Evolutionary conservation across 805 yeast species (phyloP).

Genomic region (Cyberlindnera petersonii): DNA sequence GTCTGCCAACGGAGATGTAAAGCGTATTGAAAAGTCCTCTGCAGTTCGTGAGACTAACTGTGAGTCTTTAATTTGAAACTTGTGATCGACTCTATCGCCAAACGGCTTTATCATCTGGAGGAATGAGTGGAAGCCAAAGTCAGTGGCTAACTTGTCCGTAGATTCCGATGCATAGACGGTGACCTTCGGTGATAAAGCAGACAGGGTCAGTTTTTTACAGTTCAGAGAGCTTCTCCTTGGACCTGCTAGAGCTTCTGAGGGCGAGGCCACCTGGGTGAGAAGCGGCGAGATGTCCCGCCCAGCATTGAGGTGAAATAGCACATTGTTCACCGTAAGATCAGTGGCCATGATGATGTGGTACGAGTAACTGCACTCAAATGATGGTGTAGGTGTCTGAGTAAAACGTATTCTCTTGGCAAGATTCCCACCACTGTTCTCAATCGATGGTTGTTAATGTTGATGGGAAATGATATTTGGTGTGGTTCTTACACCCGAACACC

Average conservation of each 20-base stretch:
- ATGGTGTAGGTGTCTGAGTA: too few relatives aligned
- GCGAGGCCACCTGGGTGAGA: constrained; percentile 7
- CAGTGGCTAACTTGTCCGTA: constrained; percentile 42
- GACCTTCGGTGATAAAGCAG: constrained; percentile 49
- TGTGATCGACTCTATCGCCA: constrained; percentile 49
- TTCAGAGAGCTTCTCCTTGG: constrained; percentile 23
- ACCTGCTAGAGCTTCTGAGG: constrained; percentile 4
- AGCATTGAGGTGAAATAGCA: constrained; percentile 18
- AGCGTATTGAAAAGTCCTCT: constrained; percentile 55
- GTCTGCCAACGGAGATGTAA: constrained; percentile 38
- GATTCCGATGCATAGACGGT: constrained; percentile 45
- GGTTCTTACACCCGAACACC: not conserved
- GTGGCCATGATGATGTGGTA: constrained; percentile 22
- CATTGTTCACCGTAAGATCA: constrained; percentile 15
- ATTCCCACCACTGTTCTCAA: too few relatives aligned
- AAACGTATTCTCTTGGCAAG: too few relatives aligned
- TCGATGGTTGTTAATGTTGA: constrained; percentile 1
- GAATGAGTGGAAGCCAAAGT: constrained; percentile 39
- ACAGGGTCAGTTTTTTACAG: constrained; percentile 28
- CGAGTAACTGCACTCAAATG: too few relatives aligned
- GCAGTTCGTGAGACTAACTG: constrained; percentile 46
- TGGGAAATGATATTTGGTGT: not conserved
- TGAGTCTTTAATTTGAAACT: constrained; percentile 47
- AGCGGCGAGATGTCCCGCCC: constrained; percentile 19
- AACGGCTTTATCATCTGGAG: constrained; percentile 49